These are phyloP conservation scores for Candida gigantensis DNA, from an alignment of 1,139 yeast species.

Conservation along the genomic window DNA sequence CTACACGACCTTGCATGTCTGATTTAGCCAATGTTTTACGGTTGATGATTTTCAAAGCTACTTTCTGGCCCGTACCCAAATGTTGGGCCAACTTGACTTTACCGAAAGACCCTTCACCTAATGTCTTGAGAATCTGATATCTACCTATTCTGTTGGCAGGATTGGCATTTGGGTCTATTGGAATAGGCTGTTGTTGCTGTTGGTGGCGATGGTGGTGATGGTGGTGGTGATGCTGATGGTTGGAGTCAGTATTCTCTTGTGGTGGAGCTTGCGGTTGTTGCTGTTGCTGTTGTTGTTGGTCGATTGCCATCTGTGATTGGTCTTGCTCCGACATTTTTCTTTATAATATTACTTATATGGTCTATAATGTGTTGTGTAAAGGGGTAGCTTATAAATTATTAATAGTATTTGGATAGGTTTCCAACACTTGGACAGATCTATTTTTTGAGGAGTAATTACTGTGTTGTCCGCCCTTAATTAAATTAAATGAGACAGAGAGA, in stretches of 20 bases:
- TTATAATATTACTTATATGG: too few relatives aligned
- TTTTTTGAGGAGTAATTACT: too few relatives aligned
- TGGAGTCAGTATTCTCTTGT: constrained; percentile 12
- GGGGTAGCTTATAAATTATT: too few relatives aligned
- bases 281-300: constrained; percentile 14
- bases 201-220: constrained; percentile 14
- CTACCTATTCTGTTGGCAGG: constrained; percentile 72
- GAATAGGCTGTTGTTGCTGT: constrained; percentile 17
- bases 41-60: constrained; percentile 92
- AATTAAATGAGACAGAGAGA: too few relatives aligned
- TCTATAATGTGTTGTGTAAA: too few relatives aligned
- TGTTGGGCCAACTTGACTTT: constrained; percentile 96
- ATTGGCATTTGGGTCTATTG: constrained; percentile 31
- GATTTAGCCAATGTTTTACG: constrained; percentile 90
- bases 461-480: too few relatives aligned
- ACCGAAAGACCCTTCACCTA: constrained; percentile 98
- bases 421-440: too few relatives aligned
- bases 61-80: constrained; percentile 87
- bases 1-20: constrained; percentile 97
- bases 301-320: constrained; percentile 9
- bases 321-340: constrained; percentile 5
- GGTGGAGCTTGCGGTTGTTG: too few relatives aligned
- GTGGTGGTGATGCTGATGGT: constrained; percentile 18
- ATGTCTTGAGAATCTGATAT: constrained; percentile 89
- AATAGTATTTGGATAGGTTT: too few relatives aligned